Conservation (phyloP, 345 rosid genomes). For the Corchorus olitorius region DNA sequence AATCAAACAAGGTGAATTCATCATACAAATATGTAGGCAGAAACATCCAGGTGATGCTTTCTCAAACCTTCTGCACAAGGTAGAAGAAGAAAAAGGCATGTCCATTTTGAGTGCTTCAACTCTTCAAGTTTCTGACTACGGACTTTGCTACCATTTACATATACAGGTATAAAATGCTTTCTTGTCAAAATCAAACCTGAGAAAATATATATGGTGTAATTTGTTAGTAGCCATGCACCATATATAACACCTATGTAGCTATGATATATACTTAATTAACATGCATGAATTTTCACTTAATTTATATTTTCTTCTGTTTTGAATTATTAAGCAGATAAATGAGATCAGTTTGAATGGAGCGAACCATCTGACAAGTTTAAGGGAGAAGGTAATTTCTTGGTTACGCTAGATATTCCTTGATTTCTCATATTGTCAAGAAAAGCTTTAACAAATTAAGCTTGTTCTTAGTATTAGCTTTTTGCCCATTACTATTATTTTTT, state of each 20-base stretch:
- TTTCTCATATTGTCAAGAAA: neutral
- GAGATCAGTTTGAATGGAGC: conserved; percentile 15
- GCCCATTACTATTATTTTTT: too few relatives aligned
- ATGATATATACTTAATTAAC: neutral
- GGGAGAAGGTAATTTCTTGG: conserved; percentile 29
- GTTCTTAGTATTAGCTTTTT: too few relatives aligned
- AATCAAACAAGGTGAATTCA: conserved; percentile 31
- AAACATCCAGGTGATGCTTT: conserved; percentile 11
- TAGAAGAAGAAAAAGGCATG: conserved; percentile 34
- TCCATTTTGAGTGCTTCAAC: conserved; percentile 32
- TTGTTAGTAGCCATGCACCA: too few relatives aligned
- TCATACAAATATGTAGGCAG: conserved; percentile 32
- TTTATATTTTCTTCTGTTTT: neutral
- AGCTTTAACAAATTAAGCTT: neutral
- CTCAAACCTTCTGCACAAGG: conserved; percentile 28
- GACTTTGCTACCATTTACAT: conserved; percentile 34
- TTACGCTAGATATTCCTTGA: neutral
- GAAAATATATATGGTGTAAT: neutral
- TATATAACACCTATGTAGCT: neutral
- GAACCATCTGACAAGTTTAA: conserved; percentile 13
- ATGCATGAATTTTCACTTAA: neutral
- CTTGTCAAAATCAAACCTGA: neutral
- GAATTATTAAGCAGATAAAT: conserved; percentile 18
- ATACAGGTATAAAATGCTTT: conserved; percentile 14
- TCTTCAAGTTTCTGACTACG: conserved; percentile 25